Base-by-base conservation (phyloP, 73 alveolate species). In the Symbiodinium pilosum region DNA sequence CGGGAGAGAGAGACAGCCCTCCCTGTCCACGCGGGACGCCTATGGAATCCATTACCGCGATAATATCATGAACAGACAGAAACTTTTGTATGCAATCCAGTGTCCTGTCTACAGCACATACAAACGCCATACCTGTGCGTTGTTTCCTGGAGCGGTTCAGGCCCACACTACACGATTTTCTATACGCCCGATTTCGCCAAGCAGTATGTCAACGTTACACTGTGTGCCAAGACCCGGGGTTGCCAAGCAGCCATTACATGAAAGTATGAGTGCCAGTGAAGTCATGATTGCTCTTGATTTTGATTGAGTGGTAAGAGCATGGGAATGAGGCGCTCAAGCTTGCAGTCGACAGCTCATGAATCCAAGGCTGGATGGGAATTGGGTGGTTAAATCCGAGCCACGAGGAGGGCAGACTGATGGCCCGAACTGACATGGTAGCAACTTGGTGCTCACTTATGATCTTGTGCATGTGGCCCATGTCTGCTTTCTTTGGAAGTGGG, bases 151-250 rank as follows among this genome's bases (percentile, higher is more conserved):
- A 47, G 59, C 59, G 21, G 59, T 9, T 14, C 77, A 59, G 96
- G 96, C 51, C 96, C 96, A 44, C 96, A 91, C 96, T 91, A 91
- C 88, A 91, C 96, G 73, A 69, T 91, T 16, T 91, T 91, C 68
- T 91, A 91, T 54, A 69, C 96, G 21, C 96, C 96, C 21, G 96
- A 91, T 69, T 91, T 91, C 54, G 77, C 43, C n/a, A 14, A 91
- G 2, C 88, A 91, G 77, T 64, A 32, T 21, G 96, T 91, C 77
- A 91, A 91, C 28, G 96, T 91, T 75, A 71, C 96, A 30, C 21
- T 91, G 36, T 91, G 96, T n/a, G 87, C 88, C 39, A 91, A 91
- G 87, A 91, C 96, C 39, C 96, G 69, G 7, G 96, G 96, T 36
- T 59, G 38, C 77, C 28, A 1, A 28, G 12, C 77, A 20, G 69